Conservation (phyloP, 1,284 basidiomycete species). For the Crucibulum parvulum region DNA sequence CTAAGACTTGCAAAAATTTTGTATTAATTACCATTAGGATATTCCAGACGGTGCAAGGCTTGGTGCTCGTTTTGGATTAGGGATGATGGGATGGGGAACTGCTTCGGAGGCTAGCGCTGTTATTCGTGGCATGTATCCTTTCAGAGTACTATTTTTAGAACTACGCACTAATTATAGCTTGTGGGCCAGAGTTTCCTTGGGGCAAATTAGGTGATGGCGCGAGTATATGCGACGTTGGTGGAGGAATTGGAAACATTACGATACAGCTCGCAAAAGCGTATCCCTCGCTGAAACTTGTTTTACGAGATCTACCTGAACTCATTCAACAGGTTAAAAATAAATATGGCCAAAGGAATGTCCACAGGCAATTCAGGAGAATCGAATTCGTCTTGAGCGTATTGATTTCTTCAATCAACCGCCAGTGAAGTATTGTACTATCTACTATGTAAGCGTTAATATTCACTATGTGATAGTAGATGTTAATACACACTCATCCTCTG, state of each 20-base stretch:
- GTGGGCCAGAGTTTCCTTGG: constrained; percentile 34
- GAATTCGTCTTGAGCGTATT: constrained; percentile 31
- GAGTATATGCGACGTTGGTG: constrained; percentile 39
- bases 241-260: constrained; percentile 33
- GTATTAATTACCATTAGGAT: not conserved
- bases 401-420: constrained; percentile 35
- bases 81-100: constrained; percentile 32
- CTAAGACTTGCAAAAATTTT: not conserved
- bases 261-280: constrained; percentile 27
- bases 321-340: constrained; percentile 23
- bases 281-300: constrained; percentile 31
- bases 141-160: not conserved
- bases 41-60: not conserved
- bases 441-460: constrained; percentile 27
- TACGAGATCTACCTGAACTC: constrained; percentile 35
- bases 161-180: no score
- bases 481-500: not conserved
- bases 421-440: constrained; percentile 32
- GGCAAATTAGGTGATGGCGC: constrained; percentile 21
- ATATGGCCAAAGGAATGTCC: constrained; percentile 33
- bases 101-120: constrained; percentile 19
- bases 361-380: constrained; percentile 26
- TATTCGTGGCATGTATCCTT: constrained; percentile 18
- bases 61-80: constrained; percentile 27
- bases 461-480: not conserved